These are phyloP conservation scores for Trichoderma guizhouense DNA, from an alignment of 2,329 filamentous ascomycete genomes.

Conservation along the genomic window DNA sequence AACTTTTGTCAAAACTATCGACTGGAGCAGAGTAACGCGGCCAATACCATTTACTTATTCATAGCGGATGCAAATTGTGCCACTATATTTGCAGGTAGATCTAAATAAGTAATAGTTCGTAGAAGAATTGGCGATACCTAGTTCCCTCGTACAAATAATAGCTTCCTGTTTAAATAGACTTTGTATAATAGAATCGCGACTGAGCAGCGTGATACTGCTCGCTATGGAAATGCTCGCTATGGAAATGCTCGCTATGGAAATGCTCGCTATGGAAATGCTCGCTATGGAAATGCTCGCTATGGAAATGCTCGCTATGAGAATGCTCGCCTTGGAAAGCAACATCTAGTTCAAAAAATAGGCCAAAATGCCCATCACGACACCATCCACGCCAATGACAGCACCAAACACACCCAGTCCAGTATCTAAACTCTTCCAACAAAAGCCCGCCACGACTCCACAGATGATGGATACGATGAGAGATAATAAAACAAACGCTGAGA, in stretches of 20 bases:
- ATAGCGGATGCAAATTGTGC: background rate
- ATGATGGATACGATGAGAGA: background rate
- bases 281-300: background rate
- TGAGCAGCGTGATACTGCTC: background rate
- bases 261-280: background rate
- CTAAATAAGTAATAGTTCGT: background rate
- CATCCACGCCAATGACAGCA: background rate
- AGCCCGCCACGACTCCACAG: background rate
- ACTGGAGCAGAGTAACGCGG: background rate
- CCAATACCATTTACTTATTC: too few relatives aligned
- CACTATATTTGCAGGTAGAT: background rate
- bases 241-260: background rate
- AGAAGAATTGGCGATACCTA: background rate
- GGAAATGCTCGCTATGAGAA: background rate
- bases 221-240: too few relatives aligned
- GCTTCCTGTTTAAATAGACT: background rate
- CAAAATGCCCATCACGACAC: background rate
- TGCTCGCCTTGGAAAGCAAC: background rate
- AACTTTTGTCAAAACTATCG: background rate
- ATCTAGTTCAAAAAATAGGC: background rate
- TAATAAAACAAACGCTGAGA: background rate
- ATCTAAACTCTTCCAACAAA: background rate
- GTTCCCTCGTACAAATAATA: background rate
- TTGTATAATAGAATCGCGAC: background rate
- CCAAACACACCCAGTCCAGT: conserved; percentile 1